Conservation (phyloP, 495 filamentous ascomycete genomes). For the Barbatosphaeria neglecta region DNA sequence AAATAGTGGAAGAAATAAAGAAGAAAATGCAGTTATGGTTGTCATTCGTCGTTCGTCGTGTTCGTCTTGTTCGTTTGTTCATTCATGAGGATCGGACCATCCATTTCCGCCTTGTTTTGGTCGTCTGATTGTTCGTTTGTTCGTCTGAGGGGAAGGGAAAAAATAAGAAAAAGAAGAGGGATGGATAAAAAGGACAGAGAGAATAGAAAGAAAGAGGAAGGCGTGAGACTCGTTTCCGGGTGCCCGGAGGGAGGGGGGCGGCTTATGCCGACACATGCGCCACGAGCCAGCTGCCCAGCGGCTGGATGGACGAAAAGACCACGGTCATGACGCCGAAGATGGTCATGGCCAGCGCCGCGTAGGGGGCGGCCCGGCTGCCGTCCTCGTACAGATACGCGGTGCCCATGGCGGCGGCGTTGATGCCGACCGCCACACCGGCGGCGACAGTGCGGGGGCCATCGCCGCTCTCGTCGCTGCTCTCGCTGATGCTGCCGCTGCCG, state of each 20-base stretch:
- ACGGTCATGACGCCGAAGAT: constrained; percentile 36
- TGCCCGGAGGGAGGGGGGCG: too few species aligned
- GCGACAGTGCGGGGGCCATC: constrained; percentile 22
- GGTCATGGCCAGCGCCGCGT: constrained; percentile 37
- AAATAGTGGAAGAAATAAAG: too few species aligned
- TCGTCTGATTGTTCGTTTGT: neutral
- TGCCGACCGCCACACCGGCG: constrained; percentile 32
- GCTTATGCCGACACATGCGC: constrained; percentile 2
- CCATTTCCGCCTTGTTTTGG: too few species aligned
- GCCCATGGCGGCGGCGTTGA: constrained; percentile 41
- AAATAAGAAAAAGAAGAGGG: neutral
- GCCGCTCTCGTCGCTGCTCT: neutral
- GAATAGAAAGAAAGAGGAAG: neutral
- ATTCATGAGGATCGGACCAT: too few species aligned
- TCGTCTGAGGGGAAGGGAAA: neutral
- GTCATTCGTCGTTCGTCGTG: too few species aligned
- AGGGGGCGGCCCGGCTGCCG: constrained; percentile 32
- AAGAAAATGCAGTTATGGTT: too few species aligned
- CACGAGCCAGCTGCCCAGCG: constrained; percentile 15
- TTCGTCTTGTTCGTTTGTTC: too few species aligned
- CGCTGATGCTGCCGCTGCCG: neutral
- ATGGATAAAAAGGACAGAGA: constrained; percentile 2
- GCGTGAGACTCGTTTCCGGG: too few species aligned
- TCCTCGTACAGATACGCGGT: constrained; percentile 35
- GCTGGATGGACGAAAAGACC: constrained; percentile 23